Percentiles rank a stretch among this genome's conserved stretches.
Conservation (phyloP, 2,329 filamentous ascomycete species). For the Alternaria incomplexa region DNA sequence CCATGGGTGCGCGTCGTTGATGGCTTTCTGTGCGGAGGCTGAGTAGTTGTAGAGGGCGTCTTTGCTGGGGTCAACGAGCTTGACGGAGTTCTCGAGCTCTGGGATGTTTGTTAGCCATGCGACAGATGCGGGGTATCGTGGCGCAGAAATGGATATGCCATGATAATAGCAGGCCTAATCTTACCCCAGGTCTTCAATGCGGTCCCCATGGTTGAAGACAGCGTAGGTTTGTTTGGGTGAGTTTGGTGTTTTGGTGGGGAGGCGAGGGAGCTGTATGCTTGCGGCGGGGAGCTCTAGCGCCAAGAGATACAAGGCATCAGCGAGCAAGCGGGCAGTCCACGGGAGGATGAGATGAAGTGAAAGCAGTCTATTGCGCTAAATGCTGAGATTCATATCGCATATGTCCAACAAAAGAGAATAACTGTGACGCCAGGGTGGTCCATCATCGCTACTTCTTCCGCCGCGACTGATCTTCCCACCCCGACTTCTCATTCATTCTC, state of each 20-base stretch:
- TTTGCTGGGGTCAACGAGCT: conserved; percentile 82
- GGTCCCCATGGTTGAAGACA: conserved; percentile 36
- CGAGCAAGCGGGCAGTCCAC: not conserved
- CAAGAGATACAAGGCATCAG: conserved; percentile 38
- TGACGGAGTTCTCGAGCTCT: conserved; percentile 87
- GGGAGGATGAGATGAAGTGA: not conserved
- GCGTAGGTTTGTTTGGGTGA: conserved; percentile 2
- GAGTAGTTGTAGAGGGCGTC: conserved; percentile 93
- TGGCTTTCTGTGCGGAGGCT: conserved; percentile 68
- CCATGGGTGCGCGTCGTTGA: conserved; percentile 75
- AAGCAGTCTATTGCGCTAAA: not conserved
- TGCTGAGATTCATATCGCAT: not conserved
- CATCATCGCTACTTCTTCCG: conserved; percentile 16
- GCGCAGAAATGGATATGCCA: not conserved
- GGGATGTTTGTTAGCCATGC: conserved; percentile 23
- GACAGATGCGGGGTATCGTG: conserved; percentile 15
- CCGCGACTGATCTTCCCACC: conserved; percentile 32
- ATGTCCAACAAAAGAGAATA: not conserved
- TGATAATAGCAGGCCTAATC: not conserved
- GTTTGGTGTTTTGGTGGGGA: conserved; percentile 17
- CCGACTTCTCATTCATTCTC: conserved; percentile 70
- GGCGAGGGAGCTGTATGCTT: conserved; percentile 8
- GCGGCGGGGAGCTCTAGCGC: conserved; percentile 36
- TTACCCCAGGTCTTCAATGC: conserved; percentile 48
- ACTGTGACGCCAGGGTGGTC: not conserved